A percentile compares a stretch with the other conserved stretches of the same genome.
phyloP scores from a whole-genome alignment of 2,329 filamentous ascomycete species.

The Fusarium abutilonis region DNA sequence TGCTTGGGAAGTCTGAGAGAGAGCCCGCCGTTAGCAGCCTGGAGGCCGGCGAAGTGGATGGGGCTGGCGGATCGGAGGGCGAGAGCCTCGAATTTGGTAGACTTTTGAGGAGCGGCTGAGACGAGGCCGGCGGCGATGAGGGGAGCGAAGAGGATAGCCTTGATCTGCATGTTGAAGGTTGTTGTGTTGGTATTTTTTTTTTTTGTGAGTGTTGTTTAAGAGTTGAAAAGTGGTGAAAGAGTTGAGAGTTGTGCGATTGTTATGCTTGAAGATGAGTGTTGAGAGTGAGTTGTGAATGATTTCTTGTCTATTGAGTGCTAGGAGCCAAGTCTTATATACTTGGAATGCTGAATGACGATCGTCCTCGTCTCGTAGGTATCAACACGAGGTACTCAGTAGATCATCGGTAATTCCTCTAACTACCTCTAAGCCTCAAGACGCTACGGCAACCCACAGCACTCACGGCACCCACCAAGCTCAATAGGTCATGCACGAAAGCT shows the following conservation, averaged over 20 bases:
- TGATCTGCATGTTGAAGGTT: slow-evolving; percentile 45
- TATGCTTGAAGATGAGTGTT: slow-evolving; percentile 4
- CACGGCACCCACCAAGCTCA: too few relatives aligned
- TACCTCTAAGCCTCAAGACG: background rate
- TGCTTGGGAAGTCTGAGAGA: slow-evolving; percentile 56
- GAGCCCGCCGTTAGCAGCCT: slow-evolving; percentile 57
- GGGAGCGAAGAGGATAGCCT: slow-evolving; percentile 40
- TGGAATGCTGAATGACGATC: background rate
- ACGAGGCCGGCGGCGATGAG: slow-evolving; percentile 44
- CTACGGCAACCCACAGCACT: too few relatives aligned
- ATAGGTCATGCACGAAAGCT: too few relatives aligned
- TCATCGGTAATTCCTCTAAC: too few relatives aligned
- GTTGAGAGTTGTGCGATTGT: background rate
- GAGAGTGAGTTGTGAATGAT: slow-evolving; percentile 16
- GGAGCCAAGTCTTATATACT: slow-evolving; percentile 27
- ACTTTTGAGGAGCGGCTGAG: slow-evolving; percentile 42
- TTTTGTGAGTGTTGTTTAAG: background rate
- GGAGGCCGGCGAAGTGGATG: slow-evolving; percentile 59
- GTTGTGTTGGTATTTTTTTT: background rate
- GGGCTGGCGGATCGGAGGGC: slow-evolving; percentile 59
- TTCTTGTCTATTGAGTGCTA: background rate
- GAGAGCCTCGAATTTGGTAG: slow-evolving; percentile 59
- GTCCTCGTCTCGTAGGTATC: too few relatives aligned
- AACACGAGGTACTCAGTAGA: too few relatives aligned
- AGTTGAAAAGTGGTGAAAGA: background rate